A percentile compares a stretch with the other conserved stretches of the same genome.
These are phyloP conservation scores for Leishmania mexicana DNA, from an alignment of 208 protist species.

Conservation along the genomic window DNA sequence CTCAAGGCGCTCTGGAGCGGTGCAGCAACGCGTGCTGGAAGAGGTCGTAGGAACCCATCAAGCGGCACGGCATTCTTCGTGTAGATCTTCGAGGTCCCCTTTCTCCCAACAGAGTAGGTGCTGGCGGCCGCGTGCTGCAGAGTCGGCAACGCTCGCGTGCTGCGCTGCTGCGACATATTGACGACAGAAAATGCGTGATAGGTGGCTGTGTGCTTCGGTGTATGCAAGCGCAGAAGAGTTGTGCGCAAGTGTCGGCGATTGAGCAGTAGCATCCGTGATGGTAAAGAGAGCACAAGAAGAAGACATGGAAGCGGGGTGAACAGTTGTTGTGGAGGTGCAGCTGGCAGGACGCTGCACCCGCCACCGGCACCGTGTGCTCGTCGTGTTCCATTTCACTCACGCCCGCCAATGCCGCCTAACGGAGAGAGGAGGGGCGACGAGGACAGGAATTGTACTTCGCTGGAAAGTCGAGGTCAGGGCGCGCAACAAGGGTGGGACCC, in stretches of 20 bases:
- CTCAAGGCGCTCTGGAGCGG: not conserved
- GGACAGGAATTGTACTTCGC: not conserved
- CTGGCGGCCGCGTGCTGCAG: slow-evolving; percentile 6
- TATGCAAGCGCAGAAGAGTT: not conserved
- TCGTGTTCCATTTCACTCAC: not conserved
- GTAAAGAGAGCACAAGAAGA: not conserved
- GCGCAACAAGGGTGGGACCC: not conserved
- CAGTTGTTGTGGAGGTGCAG: not conserved
- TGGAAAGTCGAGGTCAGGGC: not conserved
- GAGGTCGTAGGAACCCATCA: slow-evolving; percentile 11
- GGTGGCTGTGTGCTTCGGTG: not conserved
- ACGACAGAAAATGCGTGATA: not conserved
- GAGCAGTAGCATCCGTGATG: not conserved
- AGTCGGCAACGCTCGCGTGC: slow-evolving; percentile 3
- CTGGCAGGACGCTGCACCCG: not conserved
- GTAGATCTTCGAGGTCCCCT: not conserved
- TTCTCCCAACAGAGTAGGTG: not conserved
- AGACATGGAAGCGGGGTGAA: not conserved
- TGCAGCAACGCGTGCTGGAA: slow-evolving; percentile 5
- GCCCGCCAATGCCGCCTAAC: not conserved
- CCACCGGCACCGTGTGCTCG: not conserved
- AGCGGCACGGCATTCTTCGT: slow-evolving; percentile 22
- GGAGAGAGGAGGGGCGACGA: not conserved
- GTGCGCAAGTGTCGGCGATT: not conserved
- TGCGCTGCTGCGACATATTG: slow-evolving; percentile 8